Conservation (phyloP, 768 basidiomycete genomes). For the Boletales sp. region DNA sequence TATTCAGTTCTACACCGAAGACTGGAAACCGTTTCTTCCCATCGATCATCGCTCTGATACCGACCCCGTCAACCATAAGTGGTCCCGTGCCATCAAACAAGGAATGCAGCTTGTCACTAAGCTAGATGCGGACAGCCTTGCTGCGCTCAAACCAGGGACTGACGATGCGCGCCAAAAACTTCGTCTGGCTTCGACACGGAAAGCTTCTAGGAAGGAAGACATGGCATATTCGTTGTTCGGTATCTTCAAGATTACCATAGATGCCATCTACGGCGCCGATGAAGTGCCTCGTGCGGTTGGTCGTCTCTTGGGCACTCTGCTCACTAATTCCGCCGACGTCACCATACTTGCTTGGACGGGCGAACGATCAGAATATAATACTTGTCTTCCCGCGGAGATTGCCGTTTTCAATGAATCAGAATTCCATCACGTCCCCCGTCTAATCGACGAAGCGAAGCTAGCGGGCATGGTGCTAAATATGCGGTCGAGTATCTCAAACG, state of each 20-base stretch:
- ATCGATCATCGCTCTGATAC: background rate
- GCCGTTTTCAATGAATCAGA: conserved; percentile 6
- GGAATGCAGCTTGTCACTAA: conserved; percentile 15
- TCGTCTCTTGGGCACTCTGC: conserved; percentile 13
- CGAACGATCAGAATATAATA: conserved; percentile 15
- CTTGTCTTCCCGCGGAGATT: conserved; percentile 19
- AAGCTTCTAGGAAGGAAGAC: conserved; percentile 21
- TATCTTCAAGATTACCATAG: conserved; percentile 15
- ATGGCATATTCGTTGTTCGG: conserved; percentile 24
- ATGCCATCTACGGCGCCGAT: conserved; percentile 21
- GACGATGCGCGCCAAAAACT: conserved; percentile 15
- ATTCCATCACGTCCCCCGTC: background rate
- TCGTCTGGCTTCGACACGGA: conserved; percentile 17
- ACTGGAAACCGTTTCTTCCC: conserved; percentile 22
- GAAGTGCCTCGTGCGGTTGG: conserved; percentile 15
- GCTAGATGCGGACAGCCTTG: conserved; percentile 2
- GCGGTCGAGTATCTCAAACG: background rate
- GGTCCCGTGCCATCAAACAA: background rate
- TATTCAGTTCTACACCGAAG: conserved; percentile 20
- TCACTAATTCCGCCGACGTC: conserved; percentile 13
- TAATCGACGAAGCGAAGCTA: background rate
- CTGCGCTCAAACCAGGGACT: conserved; percentile 7
- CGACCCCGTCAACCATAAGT: conserved; percentile 12
- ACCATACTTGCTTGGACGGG: conserved; percentile 19
- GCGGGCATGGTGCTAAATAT: background rate